Base-by-base conservation (phyloP, 2,329 filamentous ascomycete genomes). In the Aspergillus versicolor region DNA sequence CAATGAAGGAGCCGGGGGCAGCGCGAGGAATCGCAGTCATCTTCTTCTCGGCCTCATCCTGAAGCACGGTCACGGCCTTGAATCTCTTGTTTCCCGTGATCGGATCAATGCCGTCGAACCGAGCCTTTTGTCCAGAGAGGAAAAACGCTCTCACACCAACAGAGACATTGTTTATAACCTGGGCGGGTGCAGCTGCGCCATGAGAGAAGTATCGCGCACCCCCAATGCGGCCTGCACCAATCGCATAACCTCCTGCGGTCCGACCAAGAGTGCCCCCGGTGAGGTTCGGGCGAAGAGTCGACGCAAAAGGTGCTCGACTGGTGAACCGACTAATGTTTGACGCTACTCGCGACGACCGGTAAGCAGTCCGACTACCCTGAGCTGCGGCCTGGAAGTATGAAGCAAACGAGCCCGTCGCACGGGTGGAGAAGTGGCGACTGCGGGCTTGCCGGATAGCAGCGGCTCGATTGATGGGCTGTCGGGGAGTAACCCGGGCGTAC, bases 101-200 rank as follows among this genome's bases (percentile, higher is more conserved):
- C 15, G 84, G 75, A 54, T 88, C 86, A 43, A 88, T 73, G 12
- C 93, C 93, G 71, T 96, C 90, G 66, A 92, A 97, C 57, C 90
- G 89, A 9, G 89, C 88, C 73, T 92, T 94, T 68, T 96, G 87
- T 0, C 94, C 94, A 0, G 90, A 92, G n/a, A 96, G 82, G 77
- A 91, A 88, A 76, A 99, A 97, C 12, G 92, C 92, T 53, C 94
- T 87, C 68, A 97, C 88, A 5, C 92, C 94, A 65, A 92, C 88
- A 12, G 91, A 96, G n/a, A 97, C 93, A 75, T 96, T 96, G 73
- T 94, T 89, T 51, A 97, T 85, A 46, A 97, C 91, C 73, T 97
- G 91, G 1, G 92, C 91, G 40, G 91, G 92, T 7, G 88, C 85
- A 9, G 90, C 88, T 1, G 93, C 91, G 1, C 87, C 85, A 76